A percentile compares a stretch with the other conserved stretches of the same genome.
These are phyloP conservation scores for Neopestalotiopsis sp. DNA, from an alignment of 2,329 filamentous ascomycete species.

Conservation along the genomic window DNA sequence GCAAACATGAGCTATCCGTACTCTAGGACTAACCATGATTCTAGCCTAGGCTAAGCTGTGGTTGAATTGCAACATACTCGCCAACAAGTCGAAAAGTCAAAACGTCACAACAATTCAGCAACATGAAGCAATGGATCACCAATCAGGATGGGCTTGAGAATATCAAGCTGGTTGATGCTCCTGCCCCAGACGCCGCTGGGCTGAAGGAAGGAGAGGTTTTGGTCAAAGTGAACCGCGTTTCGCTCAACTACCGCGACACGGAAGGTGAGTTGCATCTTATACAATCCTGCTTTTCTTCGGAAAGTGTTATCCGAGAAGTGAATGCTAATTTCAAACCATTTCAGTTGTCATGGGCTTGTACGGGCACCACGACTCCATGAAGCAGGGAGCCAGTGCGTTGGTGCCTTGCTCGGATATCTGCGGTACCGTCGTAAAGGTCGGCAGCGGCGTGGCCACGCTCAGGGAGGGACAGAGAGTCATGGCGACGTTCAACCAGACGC, in stretches of 20 bases:
- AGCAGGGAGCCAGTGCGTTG: slow-evolving; percentile 44
- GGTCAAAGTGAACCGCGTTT: slow-evolving; percentile 50
- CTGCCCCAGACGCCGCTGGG: slow-evolving; percentile 42
- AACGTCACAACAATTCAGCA: neutral
- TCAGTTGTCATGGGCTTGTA: slow-evolving; percentile 70
- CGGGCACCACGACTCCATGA: slow-evolving; percentile 64
- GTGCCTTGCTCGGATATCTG: slow-evolving; percentile 76
- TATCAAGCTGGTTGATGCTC: slow-evolving; percentile 47
- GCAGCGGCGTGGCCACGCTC: slow-evolving; percentile 50
- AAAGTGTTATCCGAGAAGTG: neutral
- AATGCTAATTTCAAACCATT: neutral
- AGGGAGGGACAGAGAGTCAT: slow-evolving; percentile 68
- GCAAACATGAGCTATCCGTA: too few species aligned
- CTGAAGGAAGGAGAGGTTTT: slow-evolving; percentile 57
- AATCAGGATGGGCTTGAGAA: slow-evolving; percentile 61
- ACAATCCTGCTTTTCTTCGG: neutral
- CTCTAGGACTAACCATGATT: too few species aligned
- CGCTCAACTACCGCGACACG: slow-evolving; percentile 56
- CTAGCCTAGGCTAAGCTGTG: neutral
- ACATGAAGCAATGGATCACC: slow-evolving; percentile 57
- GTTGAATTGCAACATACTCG: neutral
- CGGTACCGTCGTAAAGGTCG: slow-evolving; percentile 60
- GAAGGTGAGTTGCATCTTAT: slow-evolving; percentile 41
- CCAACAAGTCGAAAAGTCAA: neutral
- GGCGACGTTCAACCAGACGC: slow-evolving; percentile 64